Conservation (phyloP, 768 basidiomycete genomes). For the Cystofilobasidium ferigula region DNA sequence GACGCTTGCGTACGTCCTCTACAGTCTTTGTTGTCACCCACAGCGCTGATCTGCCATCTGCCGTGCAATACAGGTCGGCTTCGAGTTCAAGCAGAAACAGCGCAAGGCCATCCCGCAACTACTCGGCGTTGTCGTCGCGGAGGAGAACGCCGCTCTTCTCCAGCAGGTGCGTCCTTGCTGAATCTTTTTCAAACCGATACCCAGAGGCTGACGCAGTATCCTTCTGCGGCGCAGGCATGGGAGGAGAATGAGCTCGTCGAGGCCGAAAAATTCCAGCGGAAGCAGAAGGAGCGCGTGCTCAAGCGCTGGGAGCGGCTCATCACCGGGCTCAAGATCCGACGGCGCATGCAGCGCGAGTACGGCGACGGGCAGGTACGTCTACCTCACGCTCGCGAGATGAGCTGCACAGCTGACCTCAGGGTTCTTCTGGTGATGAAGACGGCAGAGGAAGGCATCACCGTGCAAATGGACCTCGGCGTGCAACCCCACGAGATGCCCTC, state of each 20-base stretch:
- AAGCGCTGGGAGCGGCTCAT: slow-evolving; percentile 83
- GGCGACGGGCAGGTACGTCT: slow-evolving; percentile 21
- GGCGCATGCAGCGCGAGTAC: slow-evolving; percentile 72
- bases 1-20: slow-evolving; percentile 78
- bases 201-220: background rate
- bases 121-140: slow-evolving; percentile 74
- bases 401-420: too few species aligned
- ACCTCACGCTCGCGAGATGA: background rate
- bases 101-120: slow-evolving; percentile 74
- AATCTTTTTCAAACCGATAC: background rate
- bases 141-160: slow-evolving; percentile 60
- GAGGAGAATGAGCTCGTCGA: slow-evolving; percentile 68
- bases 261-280: slow-evolving; percentile 61
- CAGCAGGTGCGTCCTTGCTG: slow-evolving; percentile 52
- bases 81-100: slow-evolving; percentile 92
- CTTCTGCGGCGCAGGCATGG: slow-evolving; percentile 55
- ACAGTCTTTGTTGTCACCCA: background rate
- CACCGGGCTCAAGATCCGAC: slow-evolving; percentile 73
- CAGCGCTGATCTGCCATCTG: background rate
- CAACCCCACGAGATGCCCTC: slow-evolving; percentile 5
- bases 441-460: background rate
- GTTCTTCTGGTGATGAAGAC: too few species aligned
- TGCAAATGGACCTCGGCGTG: slow-evolving; percentile 15
- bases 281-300: slow-evolving; percentile 64
- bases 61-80: slow-evolving; percentile 58